Percentiles rank a stretch among this genome's conserved stretches.
These are phyloP conservation scores for Moringa oleifera DNA, from an alignment of 345 rosid genomes.

Conservation along the genomic window DNA sequence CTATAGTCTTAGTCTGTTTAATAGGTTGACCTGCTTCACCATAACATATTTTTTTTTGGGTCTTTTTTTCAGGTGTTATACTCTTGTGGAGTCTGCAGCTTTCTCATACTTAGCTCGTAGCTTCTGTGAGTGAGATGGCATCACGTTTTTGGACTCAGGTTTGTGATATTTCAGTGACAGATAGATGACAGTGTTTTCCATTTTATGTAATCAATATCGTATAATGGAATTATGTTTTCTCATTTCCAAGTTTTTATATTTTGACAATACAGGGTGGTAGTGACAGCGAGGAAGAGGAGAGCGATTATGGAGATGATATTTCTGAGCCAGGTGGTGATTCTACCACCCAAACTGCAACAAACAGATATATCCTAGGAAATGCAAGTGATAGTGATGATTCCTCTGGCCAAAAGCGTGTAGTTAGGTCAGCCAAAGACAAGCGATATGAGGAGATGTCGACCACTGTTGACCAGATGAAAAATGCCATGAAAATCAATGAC, in stretches of 20 bases:
- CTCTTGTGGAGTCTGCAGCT: no score
- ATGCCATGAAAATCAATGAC: slow-evolving; percentile 92
- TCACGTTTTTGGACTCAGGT: slow-evolving; percentile 75
- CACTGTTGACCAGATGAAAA: slow-evolving; percentile 82
- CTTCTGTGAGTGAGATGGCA: slow-evolving; percentile 31
- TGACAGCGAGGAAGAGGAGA: slow-evolving; percentile 60
- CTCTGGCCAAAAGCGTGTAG: slow-evolving; percentile 61
- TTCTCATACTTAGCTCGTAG: background rate
- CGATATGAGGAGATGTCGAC: slow-evolving; percentile 76
- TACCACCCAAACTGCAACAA: slow-evolving; percentile 18
- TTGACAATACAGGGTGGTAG: slow-evolving; percentile 45
- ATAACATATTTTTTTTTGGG: no score
- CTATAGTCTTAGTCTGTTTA: no score
- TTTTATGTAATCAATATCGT: no score
- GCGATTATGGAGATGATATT: slow-evolving; percentile 43
- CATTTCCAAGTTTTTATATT: background rate
- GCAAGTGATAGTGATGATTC: slow-evolving; percentile 73
- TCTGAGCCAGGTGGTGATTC: slow-evolving; percentile 32
- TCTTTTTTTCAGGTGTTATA: no score
- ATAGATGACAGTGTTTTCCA: no score
- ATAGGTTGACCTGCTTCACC: no score
- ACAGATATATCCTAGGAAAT: slow-evolving; percentile 43
- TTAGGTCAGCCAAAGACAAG: slow-evolving; percentile 85
- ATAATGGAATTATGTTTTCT: no score
- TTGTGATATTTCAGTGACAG: background rate